A percentile compares a stretch with the other conserved stretches of the same genome.
These are phyloP conservation scores for Aspergillus funiculosus DNA, from an alignment of 495 filamentous ascomycete genomes.

Conservation along the genomic window DNA sequence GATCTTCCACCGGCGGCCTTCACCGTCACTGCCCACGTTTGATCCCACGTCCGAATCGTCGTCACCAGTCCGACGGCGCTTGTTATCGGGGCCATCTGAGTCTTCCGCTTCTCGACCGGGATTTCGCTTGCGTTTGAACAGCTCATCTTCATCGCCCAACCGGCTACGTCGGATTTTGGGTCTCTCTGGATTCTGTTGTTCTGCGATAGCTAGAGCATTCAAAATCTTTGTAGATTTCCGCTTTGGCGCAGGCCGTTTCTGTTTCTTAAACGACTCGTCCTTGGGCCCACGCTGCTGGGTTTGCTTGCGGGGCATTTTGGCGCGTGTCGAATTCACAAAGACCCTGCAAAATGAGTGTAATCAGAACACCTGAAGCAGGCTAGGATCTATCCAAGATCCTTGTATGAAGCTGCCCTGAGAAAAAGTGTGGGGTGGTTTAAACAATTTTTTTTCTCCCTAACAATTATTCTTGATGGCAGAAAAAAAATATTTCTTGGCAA, in stretches of 20 bases:
- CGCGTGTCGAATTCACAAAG: conserved; percentile 2
- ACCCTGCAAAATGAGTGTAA: conserved; percentile 8
- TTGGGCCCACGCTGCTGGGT: conserved; percentile 45
- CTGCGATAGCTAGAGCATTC: conserved; percentile 82
- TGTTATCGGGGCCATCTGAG: conserved; percentile 44
- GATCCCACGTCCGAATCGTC: conserved; percentile 37
- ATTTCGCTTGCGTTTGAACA: conserved; percentile 41
- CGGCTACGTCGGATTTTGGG: conserved; percentile 50
- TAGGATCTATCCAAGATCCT: background rate
- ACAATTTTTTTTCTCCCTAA: conserved; percentile 27
- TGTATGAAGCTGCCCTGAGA: conserved; percentile 5
- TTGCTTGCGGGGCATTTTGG: conserved; percentile 64
- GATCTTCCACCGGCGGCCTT: conserved; percentile 83
- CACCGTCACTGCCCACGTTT: conserved; percentile 69
- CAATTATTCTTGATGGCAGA: conserved; percentile 15
- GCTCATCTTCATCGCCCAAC: conserved; percentile 53
- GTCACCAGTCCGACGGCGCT: conserved; percentile 36
- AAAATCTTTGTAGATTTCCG: conserved; percentile 55
- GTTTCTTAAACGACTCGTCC: conserved; percentile 43
- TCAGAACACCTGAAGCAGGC: background rate
- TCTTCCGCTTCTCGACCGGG: conserved; percentile 39
- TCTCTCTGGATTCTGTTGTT: conserved; percentile 49
- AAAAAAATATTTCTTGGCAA: conserved; percentile 42
- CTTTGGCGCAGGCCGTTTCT: conserved; percentile 38
- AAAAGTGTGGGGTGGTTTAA: conserved; percentile 17